A percentile compares a stretch with the other conserved stretches of the same genome.
These are phyloP conservation scores for Pestalotiopsis sp. DNA, from an alignment of 2,329 filamentous ascomycete genomes.

Conservation along the genomic window DNA sequence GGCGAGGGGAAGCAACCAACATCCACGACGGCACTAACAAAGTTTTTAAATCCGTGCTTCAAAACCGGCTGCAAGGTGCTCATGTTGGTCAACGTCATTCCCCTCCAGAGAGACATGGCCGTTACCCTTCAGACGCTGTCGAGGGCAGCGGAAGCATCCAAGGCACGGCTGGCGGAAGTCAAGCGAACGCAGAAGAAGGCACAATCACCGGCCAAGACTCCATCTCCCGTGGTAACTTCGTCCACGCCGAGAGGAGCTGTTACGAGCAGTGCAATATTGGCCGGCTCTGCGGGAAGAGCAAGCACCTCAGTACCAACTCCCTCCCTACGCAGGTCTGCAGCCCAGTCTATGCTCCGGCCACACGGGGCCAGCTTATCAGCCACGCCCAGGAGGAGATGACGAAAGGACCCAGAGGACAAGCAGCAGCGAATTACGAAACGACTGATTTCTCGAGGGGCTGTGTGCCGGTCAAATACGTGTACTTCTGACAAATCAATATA, in stretches of 20 bases:
- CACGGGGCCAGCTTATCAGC: not conserved
- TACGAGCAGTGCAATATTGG: not conserved
- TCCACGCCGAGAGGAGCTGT: not conserved
- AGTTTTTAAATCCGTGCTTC: conserved; percentile 87
- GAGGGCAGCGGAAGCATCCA: conserved; percentile 19
- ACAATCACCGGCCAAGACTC: not conserved
- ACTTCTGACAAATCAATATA: no score
- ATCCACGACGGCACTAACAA: conserved; percentile 91
- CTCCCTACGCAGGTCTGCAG: not conserved
- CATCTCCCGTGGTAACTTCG: not conserved
- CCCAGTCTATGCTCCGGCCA: not conserved
- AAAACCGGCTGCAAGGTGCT: conserved; percentile 92
- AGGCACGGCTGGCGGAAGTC: conserved; percentile 15
- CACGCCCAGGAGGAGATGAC: not conserved
- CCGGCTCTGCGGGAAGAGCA: not conserved
- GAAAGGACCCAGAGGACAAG: not conserved
- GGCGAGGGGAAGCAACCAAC: conserved; percentile 82
- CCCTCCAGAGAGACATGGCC: conserved; percentile 77
- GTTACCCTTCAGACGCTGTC: conserved; percentile 21
- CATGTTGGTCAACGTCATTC: conserved; percentile 97
- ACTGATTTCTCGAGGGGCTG: no score
- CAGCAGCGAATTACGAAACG: not conserved
- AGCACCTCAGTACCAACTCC: not conserved
- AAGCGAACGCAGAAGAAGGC: conserved; percentile 6
- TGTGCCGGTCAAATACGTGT: no score